Evolutionary conservation across 768 basidiomycete species (phyloP), one percentile per base, ranked within the genome.

Genomic region (Wakefieldia striispora): DNA sequence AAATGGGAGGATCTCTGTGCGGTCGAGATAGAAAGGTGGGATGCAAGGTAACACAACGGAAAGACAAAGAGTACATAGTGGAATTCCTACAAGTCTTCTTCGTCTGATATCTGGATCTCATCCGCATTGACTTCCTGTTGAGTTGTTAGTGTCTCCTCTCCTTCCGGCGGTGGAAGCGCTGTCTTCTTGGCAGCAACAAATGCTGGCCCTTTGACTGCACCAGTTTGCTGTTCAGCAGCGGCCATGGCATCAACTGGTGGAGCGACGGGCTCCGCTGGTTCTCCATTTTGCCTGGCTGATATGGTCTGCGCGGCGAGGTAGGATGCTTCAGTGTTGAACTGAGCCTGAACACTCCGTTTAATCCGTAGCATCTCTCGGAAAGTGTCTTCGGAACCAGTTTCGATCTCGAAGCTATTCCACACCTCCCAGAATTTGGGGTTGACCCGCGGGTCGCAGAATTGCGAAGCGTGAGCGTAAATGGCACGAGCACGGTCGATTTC

Each of bases 331-430:
- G 97, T 99, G 68, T 99, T 98, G 77, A 97, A 99, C 63, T 94
- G 91, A 23, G 95, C 94, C 70, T 99, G 97, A 14, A 99, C 97
- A 59, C 95, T 94, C 49, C 97, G 84, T 72, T 95, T 97, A 75
- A 98, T 97, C 33, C 95, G 84, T 50, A 93, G 67, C 89, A 91
- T 92, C 72, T 91, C 90, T 55, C 86, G 78, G 84, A 99, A 99
- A 0, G 97, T 99, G 66, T 99, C 97, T 68, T 99, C 97, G 2
- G 92, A 95, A 2, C 97, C 97, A 3, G 94, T 97, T 67, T 98
- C 97, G 62, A 98, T 92, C 71, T 99, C 97, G 73, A 98, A 99
- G 43, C 76, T 77, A 67, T 98, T 94, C 97, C 97, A 98, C 65
- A 97, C 92, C 26, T 78, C 70, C 97, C 97, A 98, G 78, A 98